These are phyloP conservation scores for Arctium minus DNA, from an alignment of 129 eudicot species.

Conservation along the genomic window DNA sequence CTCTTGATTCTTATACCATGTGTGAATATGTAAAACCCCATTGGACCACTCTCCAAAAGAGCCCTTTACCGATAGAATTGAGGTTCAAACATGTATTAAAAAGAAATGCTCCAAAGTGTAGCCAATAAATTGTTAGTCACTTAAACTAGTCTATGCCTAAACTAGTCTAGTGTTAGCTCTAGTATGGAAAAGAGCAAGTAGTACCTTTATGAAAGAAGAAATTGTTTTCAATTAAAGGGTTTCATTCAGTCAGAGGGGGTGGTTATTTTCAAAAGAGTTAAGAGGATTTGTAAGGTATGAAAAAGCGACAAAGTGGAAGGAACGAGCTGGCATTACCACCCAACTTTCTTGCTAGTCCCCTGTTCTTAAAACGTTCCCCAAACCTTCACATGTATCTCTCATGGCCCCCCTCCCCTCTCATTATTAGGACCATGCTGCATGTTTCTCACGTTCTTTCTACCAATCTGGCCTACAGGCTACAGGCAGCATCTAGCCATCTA, in stretches of 20 bases:
- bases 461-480: neutral
- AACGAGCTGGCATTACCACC: slow-evolving; percentile 6
- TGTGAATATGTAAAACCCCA: too few relatives aligned
- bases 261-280: neutral
- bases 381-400: slow-evolving; percentile 16
- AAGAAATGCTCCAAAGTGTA: too few relatives aligned
- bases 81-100: too few relatives aligned
- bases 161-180: neutral
- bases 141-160: neutral
- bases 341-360: slow-evolving; percentile 1
- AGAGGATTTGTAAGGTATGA: neutral
- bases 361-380: slow-evolving; percentile 13
- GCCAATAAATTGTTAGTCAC: too few relatives aligned
- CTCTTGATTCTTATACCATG: too few relatives aligned
- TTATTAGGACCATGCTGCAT: slow-evolving; percentile 15
- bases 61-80: too few relatives aligned
- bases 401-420: neutral
- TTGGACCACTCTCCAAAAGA: too few relatives aligned
- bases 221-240: neutral
- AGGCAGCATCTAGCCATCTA: neutral
- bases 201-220: neutral
- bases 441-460: slow-evolving; percentile 26
- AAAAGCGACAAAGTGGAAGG: neutral
- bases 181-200: neutral
- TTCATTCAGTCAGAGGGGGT: neutral